Percentiles rank a stretch among this genome's conserved stretches.
Evolutionary conservation across 768 basidiomycete species (phyloP).

Genomic region (Auricularia cornea): DNA sequence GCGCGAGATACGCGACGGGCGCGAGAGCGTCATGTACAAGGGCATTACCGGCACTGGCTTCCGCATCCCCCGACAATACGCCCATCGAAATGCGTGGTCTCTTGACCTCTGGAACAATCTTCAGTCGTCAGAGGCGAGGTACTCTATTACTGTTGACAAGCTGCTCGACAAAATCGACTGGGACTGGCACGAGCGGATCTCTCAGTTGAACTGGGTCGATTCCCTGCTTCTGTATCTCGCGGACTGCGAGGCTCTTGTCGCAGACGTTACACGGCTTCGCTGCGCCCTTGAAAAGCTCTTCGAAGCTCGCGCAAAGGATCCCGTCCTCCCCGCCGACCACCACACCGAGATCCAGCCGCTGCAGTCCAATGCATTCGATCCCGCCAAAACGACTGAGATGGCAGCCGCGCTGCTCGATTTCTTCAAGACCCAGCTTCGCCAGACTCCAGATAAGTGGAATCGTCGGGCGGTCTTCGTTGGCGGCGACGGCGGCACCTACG

Average conservation of each 20-base stretch:
- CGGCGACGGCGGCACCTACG: conserved; percentile 31
- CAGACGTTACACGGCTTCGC: conserved; percentile 5
- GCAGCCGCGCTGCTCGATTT: conserved; percentile 28
- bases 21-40: conserved; percentile 21
- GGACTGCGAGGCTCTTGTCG: too few species aligned
- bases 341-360: conserved; percentile 20
- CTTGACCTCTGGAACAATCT: too few species aligned
- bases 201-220: conserved; percentile 4
- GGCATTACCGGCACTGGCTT: too few species aligned
- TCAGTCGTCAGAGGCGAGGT: too few species aligned
- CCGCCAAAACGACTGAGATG: conserved; percentile 21
- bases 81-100: too few species aligned
- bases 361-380: conserved; percentile 20
- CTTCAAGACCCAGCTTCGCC: conserved; percentile 22
- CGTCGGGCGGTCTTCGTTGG: conserved; percentile 19
- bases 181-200: conserved; percentile 2
- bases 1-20: conserved; percentile 22
- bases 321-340: not conserved
- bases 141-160: conserved; percentile 4
- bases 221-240: conserved; percentile 5
- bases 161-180: conserved; percentile 9
- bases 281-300: conserved; percentile 1
- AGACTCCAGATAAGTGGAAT: conserved; percentile 15
- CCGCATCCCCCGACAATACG: too few species aligned
- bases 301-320: not conserved